Evolutionary conservation across 805 yeast species (phyloP).

Genomic region (Vanderwaltozyma yarrowii): DNA sequence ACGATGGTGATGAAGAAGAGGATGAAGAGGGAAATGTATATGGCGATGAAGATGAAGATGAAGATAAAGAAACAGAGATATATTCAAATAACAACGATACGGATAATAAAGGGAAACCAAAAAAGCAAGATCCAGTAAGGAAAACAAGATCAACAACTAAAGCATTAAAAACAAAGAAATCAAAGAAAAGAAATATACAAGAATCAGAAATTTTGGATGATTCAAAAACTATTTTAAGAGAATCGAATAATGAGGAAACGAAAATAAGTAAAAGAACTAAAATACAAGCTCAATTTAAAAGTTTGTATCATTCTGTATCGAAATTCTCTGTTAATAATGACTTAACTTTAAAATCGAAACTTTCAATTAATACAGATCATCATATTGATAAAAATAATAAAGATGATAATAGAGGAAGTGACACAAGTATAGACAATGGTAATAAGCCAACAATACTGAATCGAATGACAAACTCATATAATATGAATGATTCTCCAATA

Average conservation of each 20-base stretch:
- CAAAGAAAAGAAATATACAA: not conserved
- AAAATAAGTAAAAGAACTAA: not conserved
- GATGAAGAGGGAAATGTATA: constrained; percentile 3
- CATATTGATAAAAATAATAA: no score
- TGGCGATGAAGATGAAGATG: constrained; percentile 5
- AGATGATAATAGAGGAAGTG: no score
- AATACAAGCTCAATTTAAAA: constrained; percentile 1
- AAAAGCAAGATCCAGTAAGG: not conserved
- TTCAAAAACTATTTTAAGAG: not conserved
- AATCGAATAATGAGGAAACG: no score
- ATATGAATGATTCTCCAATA: not conserved
- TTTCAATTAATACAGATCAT: no score
- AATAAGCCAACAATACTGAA: no score
- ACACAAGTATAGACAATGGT: no score
- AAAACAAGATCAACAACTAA: constrained; percentile 1
- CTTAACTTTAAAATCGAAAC: no score
- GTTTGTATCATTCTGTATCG: not conserved
- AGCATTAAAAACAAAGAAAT: constrained; percentile 1
- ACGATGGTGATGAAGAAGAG: not conserved
- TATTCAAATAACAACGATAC: not conserved
- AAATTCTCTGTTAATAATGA: no score
- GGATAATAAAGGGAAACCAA: no score
- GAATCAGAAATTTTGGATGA: constrained; percentile 3
- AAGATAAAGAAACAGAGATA: constrained; percentile 5
- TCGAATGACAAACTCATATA: no score